These are phyloP conservation scores for Cetradonia linearis DNA, from an alignment of 495 filamentous ascomycete genomes.

Conservation along the genomic window DNA sequence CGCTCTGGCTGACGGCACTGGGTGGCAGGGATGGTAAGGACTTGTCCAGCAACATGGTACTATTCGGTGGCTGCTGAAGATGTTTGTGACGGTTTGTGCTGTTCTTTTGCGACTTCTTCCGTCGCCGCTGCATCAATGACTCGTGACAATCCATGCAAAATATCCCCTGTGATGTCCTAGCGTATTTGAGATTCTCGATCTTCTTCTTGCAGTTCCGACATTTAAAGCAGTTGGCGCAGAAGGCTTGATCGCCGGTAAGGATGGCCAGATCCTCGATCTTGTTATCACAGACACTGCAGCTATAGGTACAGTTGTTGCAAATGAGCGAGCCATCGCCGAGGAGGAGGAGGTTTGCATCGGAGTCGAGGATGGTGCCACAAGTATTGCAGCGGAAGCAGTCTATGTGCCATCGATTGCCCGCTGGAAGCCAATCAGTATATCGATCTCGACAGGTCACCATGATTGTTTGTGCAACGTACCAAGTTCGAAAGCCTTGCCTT, in stretches of 20 bases:
- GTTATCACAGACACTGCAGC: conserved; percentile 90
- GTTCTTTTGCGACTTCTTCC: conserved; percentile 66
- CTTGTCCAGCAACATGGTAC: conserved; percentile 73
- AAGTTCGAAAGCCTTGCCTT: conserved; percentile 96
- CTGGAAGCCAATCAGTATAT: conserved; percentile 37
- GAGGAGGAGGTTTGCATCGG: conserved; percentile 92
- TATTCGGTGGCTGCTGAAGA: conserved; percentile 25
- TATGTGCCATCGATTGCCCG: conserved; percentile 98
- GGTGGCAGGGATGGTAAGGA: conserved; percentile 87
- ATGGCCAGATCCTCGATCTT: conserved; percentile 99
- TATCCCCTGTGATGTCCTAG: conserved; percentile 93
- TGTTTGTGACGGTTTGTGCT: conserved; percentile 42
- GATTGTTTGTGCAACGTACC: conserved; percentile 48
- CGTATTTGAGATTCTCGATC: conserved; percentile 98
- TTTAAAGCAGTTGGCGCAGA: conserved; percentile 92
- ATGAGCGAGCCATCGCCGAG: conserved; percentile 97
- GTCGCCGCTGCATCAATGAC: conserved; percentile 88
- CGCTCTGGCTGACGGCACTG: conserved; percentile 49
- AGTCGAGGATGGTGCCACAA: conserved; percentile 90
- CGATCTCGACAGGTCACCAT: conserved; percentile 18
- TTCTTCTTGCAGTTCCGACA: conserved; percentile 97
- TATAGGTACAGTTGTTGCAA: conserved; percentile 99
- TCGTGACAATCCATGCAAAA: conserved; percentile 99
- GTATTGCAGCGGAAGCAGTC: conserved; percentile 99
- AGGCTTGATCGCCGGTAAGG: conserved; percentile 96